phyloP scores from a whole-genome alignment of 441 rosid species.

The Adansonia madagascariensis region DNA sequence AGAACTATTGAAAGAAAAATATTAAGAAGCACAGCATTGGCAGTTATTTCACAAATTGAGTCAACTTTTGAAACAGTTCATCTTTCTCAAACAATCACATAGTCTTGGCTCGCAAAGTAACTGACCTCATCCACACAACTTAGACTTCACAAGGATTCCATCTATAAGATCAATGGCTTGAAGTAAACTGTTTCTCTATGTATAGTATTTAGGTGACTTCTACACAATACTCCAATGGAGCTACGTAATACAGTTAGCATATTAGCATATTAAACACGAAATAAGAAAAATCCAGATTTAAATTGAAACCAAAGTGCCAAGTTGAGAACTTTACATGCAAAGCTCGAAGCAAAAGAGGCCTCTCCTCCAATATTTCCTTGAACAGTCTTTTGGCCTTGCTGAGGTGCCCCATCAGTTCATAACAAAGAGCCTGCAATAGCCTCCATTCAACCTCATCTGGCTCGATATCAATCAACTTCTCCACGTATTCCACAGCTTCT shows the following conservation, averaged over 20 bases:
- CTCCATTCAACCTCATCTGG: constrained; percentile 88
- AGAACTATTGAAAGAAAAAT: not conserved
- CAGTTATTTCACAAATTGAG: not conserved
- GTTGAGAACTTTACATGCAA: constrained; percentile 69
- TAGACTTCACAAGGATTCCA: not conserved
- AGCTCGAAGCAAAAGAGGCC: constrained; percentile 83
- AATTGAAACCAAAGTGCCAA: not conserved
- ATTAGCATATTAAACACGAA: not conserved
- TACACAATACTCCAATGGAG: not conserved
- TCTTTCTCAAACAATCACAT: constrained; percentile 12
- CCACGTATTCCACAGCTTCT: constrained; percentile 68
- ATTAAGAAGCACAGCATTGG: not conserved
- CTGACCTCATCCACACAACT: not conserved
- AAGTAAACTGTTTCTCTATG: constrained; percentile 3
- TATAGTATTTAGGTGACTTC: not conserved
- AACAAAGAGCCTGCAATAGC: constrained; percentile 85
- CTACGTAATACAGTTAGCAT: not conserved
- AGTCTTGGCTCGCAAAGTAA: not conserved
- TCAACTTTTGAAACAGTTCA: not conserved
- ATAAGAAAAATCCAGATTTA: not conserved
- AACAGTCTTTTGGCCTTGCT: constrained; percentile 66
- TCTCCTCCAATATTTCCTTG: constrained; percentile 61
- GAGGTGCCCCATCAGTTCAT: constrained; percentile 75
- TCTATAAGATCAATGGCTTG: constrained; percentile 4
- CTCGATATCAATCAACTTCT: constrained; percentile 61